Evolutionary conservation across 2,329 filamentous ascomycete genomes (phyloP), one percentile per base, ranked within the genome.

Genomic region (Neonectria sp.): DNA sequence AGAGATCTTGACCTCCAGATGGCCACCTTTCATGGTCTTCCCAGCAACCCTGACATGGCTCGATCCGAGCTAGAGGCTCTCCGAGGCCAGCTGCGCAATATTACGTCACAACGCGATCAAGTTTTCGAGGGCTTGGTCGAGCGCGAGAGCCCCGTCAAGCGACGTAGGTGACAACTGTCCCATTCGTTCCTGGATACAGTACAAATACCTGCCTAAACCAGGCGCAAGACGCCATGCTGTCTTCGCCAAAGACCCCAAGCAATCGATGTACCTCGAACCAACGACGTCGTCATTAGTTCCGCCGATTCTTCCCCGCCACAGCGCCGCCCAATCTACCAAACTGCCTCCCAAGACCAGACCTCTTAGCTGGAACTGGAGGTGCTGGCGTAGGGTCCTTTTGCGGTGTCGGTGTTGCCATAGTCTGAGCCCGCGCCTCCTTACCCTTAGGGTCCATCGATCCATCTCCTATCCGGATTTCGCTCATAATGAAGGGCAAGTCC

Each of bases 61-160:
- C 87, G 91, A 72, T 81, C 84, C n/a, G 90, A 93, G 77, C 85
- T 97, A 31, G 92, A 93, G 70, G 83, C 85, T 33, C 81, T 95
- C 49, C 88, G 92, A 67, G 82, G 83, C 2, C 89, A 94, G 75
- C 82, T 97, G 52, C 85, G 86, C 45, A 81, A 82, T 11, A 81
- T 94, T 58, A 90, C 86, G 31, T 85, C 85, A 70, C 85, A 86
- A 72, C 87, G 95, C 60, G 94, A 97, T 78, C 86, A 83, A 33
- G 84, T 94, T 61, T 97, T 97, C 77, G 94, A 95, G 77, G 88
- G 86, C 2, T 78, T 96, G 53, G 89, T 94, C 3, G 89, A 90
- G 73, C 83, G 85, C 46, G 88, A 89, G 76, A 90, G 87, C 60
- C 88, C 88, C 2, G 80, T 82, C 63, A 86, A 84, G 68, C 73